Evolutionary conservation across 441 rosid species (phyloP).

Genomic region (Gossypium trilobum): DNA sequence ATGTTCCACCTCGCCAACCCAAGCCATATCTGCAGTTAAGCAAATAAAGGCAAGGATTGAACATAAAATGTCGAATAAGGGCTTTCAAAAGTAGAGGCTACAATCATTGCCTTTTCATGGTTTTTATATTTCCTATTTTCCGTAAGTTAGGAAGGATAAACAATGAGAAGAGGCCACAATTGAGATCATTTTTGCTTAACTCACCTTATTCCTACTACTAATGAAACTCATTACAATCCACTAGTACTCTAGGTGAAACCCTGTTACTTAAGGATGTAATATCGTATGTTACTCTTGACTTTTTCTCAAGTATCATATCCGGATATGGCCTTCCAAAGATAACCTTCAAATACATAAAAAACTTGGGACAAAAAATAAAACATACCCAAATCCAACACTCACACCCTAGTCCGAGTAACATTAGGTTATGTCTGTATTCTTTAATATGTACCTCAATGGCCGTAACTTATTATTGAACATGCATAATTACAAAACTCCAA

Average conservation of each 20-base stretch:
- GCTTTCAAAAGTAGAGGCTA: neutral
- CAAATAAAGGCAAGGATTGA: neutral
- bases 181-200: neutral
- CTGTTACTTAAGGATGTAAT: neutral
- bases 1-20: slow-evolving; percentile 91
- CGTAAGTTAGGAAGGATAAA: neutral
- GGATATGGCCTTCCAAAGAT: neutral
- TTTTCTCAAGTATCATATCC: neutral
- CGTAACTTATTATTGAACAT: no score
- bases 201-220: neutral
- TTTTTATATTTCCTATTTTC: no score
- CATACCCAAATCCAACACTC: no score
- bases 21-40: slow-evolving; percentile 56
- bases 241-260: neutral
- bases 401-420: no score
- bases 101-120: neutral
- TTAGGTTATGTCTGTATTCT: no score
- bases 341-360: no score
- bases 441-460: no score
- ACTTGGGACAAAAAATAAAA: no score
- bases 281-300: neutral
- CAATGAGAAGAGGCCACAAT: neutral
- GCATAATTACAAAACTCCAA: no score
- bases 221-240: neutral
- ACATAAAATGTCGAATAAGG: neutral